Evolutionary conservation across 345 rosid genomes (phyloP), one percentile per base, ranked within the genome.

Genomic region (Salix viminalis): DNA sequence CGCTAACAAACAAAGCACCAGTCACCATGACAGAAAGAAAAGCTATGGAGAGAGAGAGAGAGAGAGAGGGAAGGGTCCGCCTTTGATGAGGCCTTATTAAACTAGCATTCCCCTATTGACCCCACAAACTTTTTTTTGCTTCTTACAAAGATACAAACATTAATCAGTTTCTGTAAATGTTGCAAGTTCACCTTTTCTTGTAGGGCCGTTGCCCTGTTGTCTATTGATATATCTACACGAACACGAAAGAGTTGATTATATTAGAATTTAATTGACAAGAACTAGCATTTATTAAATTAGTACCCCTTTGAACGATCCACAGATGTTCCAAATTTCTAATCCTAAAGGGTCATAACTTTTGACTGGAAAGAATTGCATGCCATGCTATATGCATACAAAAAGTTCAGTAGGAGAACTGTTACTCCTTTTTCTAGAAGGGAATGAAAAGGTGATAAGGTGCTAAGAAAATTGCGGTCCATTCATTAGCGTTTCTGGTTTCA

Each of bases 1-100:
- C 78, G 79, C 85, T 74, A 82, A 39, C 34, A 74, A 78, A 80
- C 85, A 86, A 77, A 61, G 64, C 18, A 75, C 44, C 56, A 37
- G 50, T 64, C 83, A 36, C 64, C 34, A 19, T 54, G 11, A 32
- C 13, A 65, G 70, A 64, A 77, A 19, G 44, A 60, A 62, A 36
- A 36, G n/a, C 15, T 23, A 5, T n/a, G 21, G 24, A 18, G 71
- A 28, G 44, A 4, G 67, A 41, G 4, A n/a, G 28, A n/a, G 46
- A 10, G 8, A 26, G 46, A 18, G 13, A 0, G 56, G 5, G 12
- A 34, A 34, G 23, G 8, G 34, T 5, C 13, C 54, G 16, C 28
- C 10, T 5, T 56, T 58, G 62, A 58, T 19, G 26, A 68, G 42
- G 28, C 50, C 30, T 37, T 37, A 37, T 21, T 28, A 23, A 23